Evolutionary conservation across 768 basidiomycete species (phyloP), one percentile per base, ranked within the genome.

Genomic region (Pulveroboletus ravenelii): DNA sequence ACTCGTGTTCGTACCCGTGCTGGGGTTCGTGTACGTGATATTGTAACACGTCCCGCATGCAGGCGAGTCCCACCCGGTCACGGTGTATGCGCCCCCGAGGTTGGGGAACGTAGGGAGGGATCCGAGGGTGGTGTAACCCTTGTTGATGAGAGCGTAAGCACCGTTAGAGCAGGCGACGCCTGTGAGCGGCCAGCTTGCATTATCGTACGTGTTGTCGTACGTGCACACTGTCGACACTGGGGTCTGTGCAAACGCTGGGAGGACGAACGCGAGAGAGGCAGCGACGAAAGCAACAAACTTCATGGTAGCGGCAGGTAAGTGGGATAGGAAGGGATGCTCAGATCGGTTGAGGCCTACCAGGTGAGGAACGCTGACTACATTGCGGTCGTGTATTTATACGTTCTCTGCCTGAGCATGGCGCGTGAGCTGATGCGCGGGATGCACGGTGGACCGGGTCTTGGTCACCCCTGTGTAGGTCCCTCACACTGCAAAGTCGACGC

Each of bases 131-230:
- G 60, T 60, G 50, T 64, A 73, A 1, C 67, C 65, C 35, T 62
- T 58, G 47, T 46, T 58, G 5, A 60, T 41, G 37, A 72, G 64
- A 10, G 68, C 70, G 37, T 72, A 51, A 14, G 27, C 1, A 10
- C 71, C 72, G 36, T 67, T 13, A 2, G 72, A 71, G 44, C 71
- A 72, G 1, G 72, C 62, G 32, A 70, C 50, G 1, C 23, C 18
- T 6, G 45, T 0, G 41, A 68, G 56, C 6, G 63, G 46, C 17
- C 47, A 36, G 23, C 45, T 34, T 18, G 60, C 6, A 3, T 66
- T 44, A 52, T 68, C 71, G 49, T 70, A 73, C 25, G 47, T 55
- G 8, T 34, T 57, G 56, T 72, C 68, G 41, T 65, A 71, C 41
- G 66, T 58, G n/a, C 70, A 50, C 5, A 23, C 56, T 41, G 55